These are phyloP conservation scores for Suillus occidentalis DNA, from an alignment of 768 basidiomycete species.

Conservation along the genomic window DNA sequence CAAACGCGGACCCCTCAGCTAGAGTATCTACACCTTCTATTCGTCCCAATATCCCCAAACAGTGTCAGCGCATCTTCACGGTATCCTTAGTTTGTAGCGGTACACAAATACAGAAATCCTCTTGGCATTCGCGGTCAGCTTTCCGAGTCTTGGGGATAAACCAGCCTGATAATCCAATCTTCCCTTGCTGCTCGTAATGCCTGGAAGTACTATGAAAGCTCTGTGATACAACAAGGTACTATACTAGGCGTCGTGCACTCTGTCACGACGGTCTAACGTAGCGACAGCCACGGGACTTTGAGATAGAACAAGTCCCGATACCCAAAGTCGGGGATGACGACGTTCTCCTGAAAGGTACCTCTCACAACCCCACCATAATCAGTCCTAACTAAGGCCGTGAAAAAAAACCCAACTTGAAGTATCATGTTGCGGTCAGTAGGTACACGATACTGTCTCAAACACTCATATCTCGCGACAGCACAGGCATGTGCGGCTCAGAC, in stretches of 20 bases:
- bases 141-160: background rate
- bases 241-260: slow-evolving; percentile 27
- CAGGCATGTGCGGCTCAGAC: slow-evolving; percentile 62
- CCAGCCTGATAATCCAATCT: slow-evolving; percentile 3
- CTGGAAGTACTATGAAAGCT: slow-evolving; percentile 69
- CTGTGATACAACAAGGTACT: slow-evolving; percentile 67
- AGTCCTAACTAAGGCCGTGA: background rate
- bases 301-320: slow-evolving; percentile 65
- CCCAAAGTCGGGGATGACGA: slow-evolving; percentile 67
- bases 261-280: slow-evolving; percentile 13
- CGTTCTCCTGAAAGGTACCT: slow-evolving; percentile 68
- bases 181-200: slow-evolving; percentile 37
- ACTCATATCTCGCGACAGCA: slow-evolving; percentile 2
- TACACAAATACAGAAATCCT: too few species aligned
- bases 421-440: slow-evolving; percentile 3
- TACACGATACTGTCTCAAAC: background rate
- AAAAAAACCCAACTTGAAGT: background rate
- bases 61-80: too few species aligned
- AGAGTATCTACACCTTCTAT: too few species aligned
- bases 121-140: too few species aligned
- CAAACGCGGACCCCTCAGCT: too few species aligned
- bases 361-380: background rate
- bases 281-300: slow-evolving; percentile 61
- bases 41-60: too few species aligned
- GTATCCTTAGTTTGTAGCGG: too few species aligned